A percentile compares a stretch with the other conserved stretches of the same genome.
phyloP scores from a whole-genome alignment of 148 eudicot species.

The Camellia sinensis region DNA sequence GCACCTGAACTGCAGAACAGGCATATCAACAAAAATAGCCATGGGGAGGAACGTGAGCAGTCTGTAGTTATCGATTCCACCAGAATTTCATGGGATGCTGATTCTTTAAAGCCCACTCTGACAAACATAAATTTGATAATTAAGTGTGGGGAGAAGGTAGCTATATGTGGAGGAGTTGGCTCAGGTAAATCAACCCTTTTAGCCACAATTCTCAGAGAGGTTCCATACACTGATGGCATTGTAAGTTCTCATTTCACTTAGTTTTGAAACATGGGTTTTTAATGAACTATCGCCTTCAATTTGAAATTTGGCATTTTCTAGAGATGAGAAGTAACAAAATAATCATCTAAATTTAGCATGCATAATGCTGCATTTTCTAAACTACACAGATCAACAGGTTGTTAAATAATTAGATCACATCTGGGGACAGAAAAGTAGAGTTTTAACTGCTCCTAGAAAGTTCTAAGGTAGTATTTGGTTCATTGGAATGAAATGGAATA shows the following conservation, averaged over 20 bases:
- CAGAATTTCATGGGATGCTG: slow-evolving; percentile 67
- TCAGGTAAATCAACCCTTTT: slow-evolving; percentile 49
- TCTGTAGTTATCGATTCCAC: slow-evolving; percentile 46
- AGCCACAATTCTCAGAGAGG: slow-evolving; percentile 46
- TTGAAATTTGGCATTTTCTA: neutral
- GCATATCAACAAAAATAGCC: slow-evolving; percentile 33
- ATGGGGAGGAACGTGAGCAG: slow-evolving; percentile 5
- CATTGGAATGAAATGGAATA: neutral
- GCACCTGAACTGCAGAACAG: slow-evolving; percentile 64
- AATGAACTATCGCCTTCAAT: neutral
- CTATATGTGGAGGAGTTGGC: slow-evolving; percentile 69
- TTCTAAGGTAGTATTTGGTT: neutral
- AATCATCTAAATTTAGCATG: too few species aligned
- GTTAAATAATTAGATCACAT: neutral
- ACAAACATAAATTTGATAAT: slow-evolving; percentile 54
- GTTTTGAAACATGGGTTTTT: neutral
- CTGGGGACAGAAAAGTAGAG: neutral
- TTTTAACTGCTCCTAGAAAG: neutral
- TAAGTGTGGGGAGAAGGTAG: slow-evolving; percentile 54
- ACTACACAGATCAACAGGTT: too few species aligned
- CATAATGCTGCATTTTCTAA: too few species aligned
- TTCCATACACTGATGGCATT: slow-evolving; percentile 35
- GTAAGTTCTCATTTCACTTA: slow-evolving; percentile 29
- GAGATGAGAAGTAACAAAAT: neutral
- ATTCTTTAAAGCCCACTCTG: slow-evolving; percentile 42